These are phyloP conservation scores for Cladosporium cucumerinum DNA, from an alignment of 2,329 filamentous ascomycete species.

Conservation along the genomic window DNA sequence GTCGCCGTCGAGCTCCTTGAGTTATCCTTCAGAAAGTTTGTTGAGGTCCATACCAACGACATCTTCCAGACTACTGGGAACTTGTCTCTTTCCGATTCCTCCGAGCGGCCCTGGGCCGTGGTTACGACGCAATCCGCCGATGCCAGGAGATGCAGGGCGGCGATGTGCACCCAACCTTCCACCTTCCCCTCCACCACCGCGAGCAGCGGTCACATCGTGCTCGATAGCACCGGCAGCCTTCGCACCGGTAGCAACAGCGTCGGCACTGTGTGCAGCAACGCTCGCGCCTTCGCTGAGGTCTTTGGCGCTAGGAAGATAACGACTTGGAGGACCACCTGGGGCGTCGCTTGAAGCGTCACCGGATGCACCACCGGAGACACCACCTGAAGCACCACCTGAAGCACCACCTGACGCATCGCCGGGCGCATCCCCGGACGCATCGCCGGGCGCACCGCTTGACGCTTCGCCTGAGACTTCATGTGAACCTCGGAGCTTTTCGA, in stretches of 20 bases:
- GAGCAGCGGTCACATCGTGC: background rate
- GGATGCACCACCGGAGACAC: background rate
- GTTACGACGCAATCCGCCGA: background rate
- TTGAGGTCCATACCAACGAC: background rate
- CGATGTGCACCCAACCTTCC: background rate
- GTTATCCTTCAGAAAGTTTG: background rate
- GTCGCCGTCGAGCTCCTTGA: slow-evolving; percentile 2
- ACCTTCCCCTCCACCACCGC: background rate
- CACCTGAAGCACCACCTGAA: background rate
- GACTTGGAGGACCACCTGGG: too few species aligned
- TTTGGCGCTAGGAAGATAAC: background rate
- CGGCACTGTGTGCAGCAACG: background rate
- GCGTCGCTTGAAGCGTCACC: background rate
- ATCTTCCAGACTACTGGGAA: background rate
- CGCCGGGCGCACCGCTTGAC: too few species aligned
- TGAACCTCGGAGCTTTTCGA: background rate
- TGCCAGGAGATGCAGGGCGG: background rate
- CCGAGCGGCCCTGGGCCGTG: background rate
- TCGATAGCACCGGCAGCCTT: background rate
- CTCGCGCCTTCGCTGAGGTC: background rate
- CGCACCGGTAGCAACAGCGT: background rate
- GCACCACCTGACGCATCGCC: background rate
- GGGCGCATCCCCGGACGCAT: too few species aligned
- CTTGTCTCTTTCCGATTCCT: background rate
- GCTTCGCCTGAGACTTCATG: background rate